phyloP scores from a whole-genome alignment of 441 rosid species.

The Melastoma candidum region DNA sequence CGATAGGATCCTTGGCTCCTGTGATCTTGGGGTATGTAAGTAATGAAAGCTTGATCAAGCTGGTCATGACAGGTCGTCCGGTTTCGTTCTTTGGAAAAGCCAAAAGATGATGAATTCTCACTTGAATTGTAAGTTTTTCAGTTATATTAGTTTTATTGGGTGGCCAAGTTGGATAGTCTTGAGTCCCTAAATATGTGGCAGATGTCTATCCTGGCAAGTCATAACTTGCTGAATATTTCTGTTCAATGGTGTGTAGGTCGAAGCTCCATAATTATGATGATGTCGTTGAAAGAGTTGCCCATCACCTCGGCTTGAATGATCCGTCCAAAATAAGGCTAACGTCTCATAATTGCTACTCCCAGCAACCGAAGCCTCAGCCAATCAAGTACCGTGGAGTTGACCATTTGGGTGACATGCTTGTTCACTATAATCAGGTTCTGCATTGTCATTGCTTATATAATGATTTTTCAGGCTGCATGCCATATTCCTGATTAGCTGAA shows the following conservation, averaged over 20 bases:
- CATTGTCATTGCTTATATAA: constrained; percentile 11
- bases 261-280: constrained; percentile 65
- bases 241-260: constrained; percentile 30
- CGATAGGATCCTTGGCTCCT: no score
- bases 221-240: neutral
- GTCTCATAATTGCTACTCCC: constrained; percentile 69
- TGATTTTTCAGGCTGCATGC: neutral
- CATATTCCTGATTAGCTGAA: neutral
- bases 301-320: constrained; percentile 48
- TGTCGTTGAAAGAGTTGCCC: constrained; percentile 62
- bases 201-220: no score
- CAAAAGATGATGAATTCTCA: constrained; percentile 66
- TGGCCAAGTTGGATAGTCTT: neutral
- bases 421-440: constrained; percentile 67
- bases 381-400: constrained; percentile 61
- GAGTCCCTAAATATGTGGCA: no score
- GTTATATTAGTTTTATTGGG: neutral
- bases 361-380: constrained; percentile 78
- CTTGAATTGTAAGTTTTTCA: constrained; percentile 55
- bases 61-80: constrained; percentile 39
- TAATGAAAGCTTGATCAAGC: no score
- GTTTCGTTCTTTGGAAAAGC: constrained; percentile 62
- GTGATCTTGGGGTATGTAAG: no score
- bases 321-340: constrained; percentile 71
- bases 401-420: constrained; percentile 60